Percentiles rank a stretch among this genome's conserved stretches.
Conservation (phyloP, 805 yeast species). For the Yueomyces sinensis region DNA sequence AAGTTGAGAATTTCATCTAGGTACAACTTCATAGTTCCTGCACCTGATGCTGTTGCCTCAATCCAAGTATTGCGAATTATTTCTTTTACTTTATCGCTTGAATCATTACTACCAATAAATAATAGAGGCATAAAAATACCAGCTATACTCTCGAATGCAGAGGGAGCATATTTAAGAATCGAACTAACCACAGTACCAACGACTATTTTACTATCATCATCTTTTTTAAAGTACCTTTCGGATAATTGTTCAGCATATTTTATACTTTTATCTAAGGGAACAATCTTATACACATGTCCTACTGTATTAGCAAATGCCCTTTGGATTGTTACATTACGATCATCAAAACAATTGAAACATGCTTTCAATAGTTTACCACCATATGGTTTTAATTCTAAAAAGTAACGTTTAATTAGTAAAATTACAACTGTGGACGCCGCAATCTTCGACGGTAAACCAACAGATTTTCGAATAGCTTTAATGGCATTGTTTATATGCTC, state of each 20-base stretch:
- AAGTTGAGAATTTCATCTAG: conserved; percentile 51
- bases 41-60: conserved; percentile 64
- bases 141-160: conserved; percentile 48
- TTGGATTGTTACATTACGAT: conserved; percentile 59
- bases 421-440: conserved; percentile 69
- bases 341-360: conserved; percentile 46
- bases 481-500: conserved; percentile 37
- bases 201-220: conserved; percentile 32
- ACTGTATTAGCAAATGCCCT: conserved; percentile 67
- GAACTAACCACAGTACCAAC: conserved; percentile 54
- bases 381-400: conserved; percentile 30
- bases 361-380: conserved; percentile 52
- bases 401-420: conserved; percentile 45
- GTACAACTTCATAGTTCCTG: conserved; percentile 56
- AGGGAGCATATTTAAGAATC: conserved; percentile 55
- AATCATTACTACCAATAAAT: conserved; percentile 65
- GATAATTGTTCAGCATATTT: conserved; percentile 40
- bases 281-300: conserved; percentile 62
- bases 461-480: conserved; percentile 48
- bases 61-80: conserved; percentile 59
- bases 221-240: conserved; percentile 42
- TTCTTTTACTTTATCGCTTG: conserved; percentile 30
- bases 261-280: conserved; percentile 37
- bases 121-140: conserved; percentile 63
- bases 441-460: conserved; percentile 86